A percentile compares a stretch with the other conserved stretches of the same genome.
These are phyloP conservation scores for Leucocoprinus birnbaumii DNA, from an alignment of 768 basidiomycete genomes.

Conservation along the genomic window DNA sequence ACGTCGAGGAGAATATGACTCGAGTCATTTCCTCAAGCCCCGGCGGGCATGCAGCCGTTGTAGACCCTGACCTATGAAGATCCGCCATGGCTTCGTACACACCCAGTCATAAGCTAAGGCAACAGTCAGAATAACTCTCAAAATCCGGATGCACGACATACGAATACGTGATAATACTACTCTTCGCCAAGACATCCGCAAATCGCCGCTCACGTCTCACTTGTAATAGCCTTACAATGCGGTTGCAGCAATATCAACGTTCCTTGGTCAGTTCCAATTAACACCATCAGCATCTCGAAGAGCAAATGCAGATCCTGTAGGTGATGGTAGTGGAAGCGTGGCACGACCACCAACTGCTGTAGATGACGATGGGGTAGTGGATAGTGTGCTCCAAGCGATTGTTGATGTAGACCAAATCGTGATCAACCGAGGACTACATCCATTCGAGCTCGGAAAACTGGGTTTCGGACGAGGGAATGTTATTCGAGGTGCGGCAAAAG, in stretches of 20 bases:
- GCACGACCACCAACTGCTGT: too few relatives aligned
- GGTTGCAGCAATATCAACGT: slow-evolving; percentile 65
- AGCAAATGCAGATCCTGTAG: neutral
- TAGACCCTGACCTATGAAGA: too few relatives aligned
- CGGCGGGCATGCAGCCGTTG: too few relatives aligned
- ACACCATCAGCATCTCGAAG: neutral
- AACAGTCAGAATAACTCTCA: neutral
- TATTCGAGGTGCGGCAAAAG: slow-evolving; percentile 63
- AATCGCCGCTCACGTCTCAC: slow-evolving; percentile 67
- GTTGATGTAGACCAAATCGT: slow-evolving; percentile 9
- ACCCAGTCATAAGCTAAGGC: slow-evolving; percentile 62
- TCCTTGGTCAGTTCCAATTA: slow-evolving; percentile 59
- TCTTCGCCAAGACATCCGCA: slow-evolving; percentile 68
- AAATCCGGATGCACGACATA: slow-evolving; percentile 29
- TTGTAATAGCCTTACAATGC: slow-evolving; percentile 68
- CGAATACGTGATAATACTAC: slow-evolving; percentile 89
- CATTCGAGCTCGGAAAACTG: slow-evolving; percentile 14
- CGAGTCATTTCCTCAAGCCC: too few relatives aligned
- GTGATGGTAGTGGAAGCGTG: neutral
- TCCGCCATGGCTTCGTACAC: slow-evolving; percentile 68
- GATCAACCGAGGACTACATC: neutral
- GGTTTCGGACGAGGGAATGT: slow-evolving; percentile 39
- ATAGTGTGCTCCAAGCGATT: slow-evolving; percentile 12
- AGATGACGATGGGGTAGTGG: too few relatives aligned
- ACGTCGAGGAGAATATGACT: too few relatives aligned